Percentiles rank a stretch among this genome's conserved stretches.
phyloP scores from a whole-genome alignment of 2,329 filamentous ascomycete genomes.

The Hymenoscyphus linearis region DNA sequence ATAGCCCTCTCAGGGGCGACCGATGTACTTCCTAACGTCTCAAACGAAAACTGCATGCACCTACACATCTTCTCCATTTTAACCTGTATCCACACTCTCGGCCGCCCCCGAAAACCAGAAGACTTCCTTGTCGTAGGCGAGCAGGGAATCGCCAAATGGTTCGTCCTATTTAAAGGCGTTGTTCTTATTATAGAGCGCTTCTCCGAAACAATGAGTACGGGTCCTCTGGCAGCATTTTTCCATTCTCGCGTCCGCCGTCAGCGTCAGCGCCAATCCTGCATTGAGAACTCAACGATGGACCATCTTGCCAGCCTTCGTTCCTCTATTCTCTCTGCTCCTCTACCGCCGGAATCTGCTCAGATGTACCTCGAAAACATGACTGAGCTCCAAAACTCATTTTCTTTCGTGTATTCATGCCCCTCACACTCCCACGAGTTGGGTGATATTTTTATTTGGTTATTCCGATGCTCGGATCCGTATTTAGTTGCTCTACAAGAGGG shows the following conservation, averaged over 20 bases:
- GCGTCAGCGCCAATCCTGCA: conserved; percentile 4
- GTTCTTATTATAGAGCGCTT: conserved; percentile 31
- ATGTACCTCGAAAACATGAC: conserved; percentile 24
- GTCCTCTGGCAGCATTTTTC: conserved; percentile 28
- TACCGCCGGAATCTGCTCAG: conserved; percentile 12
- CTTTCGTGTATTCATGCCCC: conserved; percentile 6
- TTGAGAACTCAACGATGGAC: conserved; percentile 4
- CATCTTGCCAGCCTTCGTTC: conserved; percentile 7
- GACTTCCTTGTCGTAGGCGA: conserved; percentile 33
- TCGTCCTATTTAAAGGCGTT: conserved; percentile 34
- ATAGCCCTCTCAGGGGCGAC: conserved; percentile 27
- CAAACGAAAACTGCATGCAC: conserved; percentile 29
- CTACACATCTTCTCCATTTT: conserved; percentile 37
- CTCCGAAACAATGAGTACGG: conserved; percentile 17
- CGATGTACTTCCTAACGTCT: conserved; percentile 30
- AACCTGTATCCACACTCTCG: conserved; percentile 35
- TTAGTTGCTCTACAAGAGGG: conserved; percentile 31
- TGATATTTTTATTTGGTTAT: conserved; percentile 19
- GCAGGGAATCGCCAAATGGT: conserved; percentile 33
- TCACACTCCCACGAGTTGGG: conserved; percentile 8
- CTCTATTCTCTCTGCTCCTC: conserved; percentile 15
- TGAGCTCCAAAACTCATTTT: conserved; percentile 8
- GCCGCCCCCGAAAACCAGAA: conserved; percentile 29
- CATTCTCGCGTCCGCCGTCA: conserved; percentile 20
- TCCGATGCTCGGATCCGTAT: conserved; percentile 11